Evolutionary conservation across 1,284 basidiomycete genomes (phyloP).

Genomic region (Vanrija pseudolonga): DNA sequence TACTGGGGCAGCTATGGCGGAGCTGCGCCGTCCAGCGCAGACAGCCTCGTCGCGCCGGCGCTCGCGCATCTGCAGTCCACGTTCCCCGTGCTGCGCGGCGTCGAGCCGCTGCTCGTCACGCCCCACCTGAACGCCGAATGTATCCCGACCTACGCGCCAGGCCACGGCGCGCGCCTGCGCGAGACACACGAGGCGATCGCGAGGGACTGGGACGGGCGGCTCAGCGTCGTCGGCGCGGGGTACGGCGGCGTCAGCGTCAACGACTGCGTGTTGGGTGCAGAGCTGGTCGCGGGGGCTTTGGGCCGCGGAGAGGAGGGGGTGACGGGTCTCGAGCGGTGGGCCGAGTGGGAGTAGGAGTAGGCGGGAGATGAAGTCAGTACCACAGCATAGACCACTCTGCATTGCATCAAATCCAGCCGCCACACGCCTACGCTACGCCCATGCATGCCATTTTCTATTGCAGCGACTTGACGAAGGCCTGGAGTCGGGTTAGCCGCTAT

Average conservation of each 20-base stretch:
- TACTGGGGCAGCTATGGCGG: conserved; percentile 53
- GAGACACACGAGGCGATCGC: conserved; percentile 58
- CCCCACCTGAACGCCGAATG: conserved; percentile 63
- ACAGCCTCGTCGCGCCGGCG: conserved; percentile 38
- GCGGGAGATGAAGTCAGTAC: not conserved
- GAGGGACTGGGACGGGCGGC: conserved; percentile 56
- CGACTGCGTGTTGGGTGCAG: conserved; percentile 77
- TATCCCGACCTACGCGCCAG: conserved; percentile 76
- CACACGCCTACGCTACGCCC: too few relatives aligned
- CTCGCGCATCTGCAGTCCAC: conserved; percentile 54
- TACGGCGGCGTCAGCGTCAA: conserved; percentile 85
- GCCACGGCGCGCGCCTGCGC: conserved; percentile 67
- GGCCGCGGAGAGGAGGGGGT: conserved; percentile 12
- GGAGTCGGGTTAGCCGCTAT: not conserved
- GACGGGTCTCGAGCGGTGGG: conserved; percentile 45
- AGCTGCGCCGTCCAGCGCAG: conserved; percentile 12
- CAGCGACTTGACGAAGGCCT: conserved; percentile 45
- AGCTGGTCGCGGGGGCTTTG: conserved; percentile 43
- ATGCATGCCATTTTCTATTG: conserved; percentile 29
- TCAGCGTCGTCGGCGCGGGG: conserved; percentile 79
- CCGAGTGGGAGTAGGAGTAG: conserved; percentile 21
- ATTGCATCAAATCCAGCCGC: conserved; percentile 1
- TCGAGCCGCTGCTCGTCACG: conserved; percentile 54
- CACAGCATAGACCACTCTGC: not conserved
- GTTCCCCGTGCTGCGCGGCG: conserved; percentile 50